Evolutionary conservation across 2,329 filamentous ascomycete genomes (phyloP).

Genomic region (Trichoderma aggressivum): DNA sequence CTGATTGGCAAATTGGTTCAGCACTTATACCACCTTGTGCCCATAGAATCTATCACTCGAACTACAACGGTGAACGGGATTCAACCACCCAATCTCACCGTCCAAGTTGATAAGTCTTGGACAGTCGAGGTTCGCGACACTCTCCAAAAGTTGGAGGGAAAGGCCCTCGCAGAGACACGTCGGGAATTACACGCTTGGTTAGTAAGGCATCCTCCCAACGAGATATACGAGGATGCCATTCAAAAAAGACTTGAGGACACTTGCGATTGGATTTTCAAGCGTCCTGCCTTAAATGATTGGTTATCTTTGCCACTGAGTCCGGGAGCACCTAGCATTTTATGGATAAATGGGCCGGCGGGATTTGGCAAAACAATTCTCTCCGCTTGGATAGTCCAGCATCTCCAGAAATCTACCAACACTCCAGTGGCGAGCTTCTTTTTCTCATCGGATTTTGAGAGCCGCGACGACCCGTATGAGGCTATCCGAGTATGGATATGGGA

Average conservation of each 20-base stretch:
- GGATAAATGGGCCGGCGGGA: not conserved
- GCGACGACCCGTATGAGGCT: not conserved
- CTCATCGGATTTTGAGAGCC: not conserved
- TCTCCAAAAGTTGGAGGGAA: not conserved
- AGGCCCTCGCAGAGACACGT: not conserved
- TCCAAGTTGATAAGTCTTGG: not conserved
- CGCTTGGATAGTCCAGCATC: not conserved
- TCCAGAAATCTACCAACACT: not conserved
- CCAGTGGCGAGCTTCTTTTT: not conserved
- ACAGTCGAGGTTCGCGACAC: not conserved
- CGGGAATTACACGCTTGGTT: not conserved
- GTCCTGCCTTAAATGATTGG: not conserved
- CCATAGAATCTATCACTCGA: not conserved
- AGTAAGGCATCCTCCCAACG: not conserved
- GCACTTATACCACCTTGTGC: not conserved
- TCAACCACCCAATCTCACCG: not conserved
- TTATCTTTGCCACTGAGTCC: not conserved
- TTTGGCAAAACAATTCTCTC: not conserved
- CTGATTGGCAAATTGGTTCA: not conserved
- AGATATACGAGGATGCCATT: not conserved
- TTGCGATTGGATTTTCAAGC: not conserved
- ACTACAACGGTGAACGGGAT: not conserved
- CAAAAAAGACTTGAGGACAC: not conserved
- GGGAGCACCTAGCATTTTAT: not conserved
- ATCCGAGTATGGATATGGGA: not conserved